Percentiles rank a stretch among this genome's conserved stretches.
Conservation (phyloP, 352 stramenopile species). For the Pythium insidiosum region DNA sequence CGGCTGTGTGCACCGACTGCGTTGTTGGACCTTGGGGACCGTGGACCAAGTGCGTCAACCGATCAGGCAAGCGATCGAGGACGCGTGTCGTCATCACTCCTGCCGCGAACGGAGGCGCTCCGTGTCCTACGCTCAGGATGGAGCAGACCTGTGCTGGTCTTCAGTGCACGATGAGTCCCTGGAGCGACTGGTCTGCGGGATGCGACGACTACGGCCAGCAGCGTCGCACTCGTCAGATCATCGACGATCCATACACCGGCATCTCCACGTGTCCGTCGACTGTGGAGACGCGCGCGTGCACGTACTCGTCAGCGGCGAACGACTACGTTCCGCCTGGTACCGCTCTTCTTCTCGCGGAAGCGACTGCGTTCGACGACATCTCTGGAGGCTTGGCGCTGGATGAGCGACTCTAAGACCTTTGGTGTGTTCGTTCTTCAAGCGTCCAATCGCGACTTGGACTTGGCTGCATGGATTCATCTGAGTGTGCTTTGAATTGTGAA, state of each 20-base stretch:
- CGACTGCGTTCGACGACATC: slow-evolving; percentile 18
- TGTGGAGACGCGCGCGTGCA: slow-evolving; percentile 16
- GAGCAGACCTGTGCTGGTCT: slow-evolving; percentile 15
- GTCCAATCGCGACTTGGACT: no score
- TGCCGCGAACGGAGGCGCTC: slow-evolving; percentile 19
- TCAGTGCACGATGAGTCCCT: slow-evolving; percentile 19
- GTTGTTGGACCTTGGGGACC: slow-evolving; percentile 13
- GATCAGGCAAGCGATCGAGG: slow-evolving; percentile 6
- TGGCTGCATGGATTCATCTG: no score
- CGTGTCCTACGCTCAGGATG: slow-evolving; percentile 13
- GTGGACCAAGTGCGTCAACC: slow-evolving; percentile 21
- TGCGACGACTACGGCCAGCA: slow-evolving; percentile 26
- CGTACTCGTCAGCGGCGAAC: slow-evolving; percentile 24
- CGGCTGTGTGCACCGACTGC: slow-evolving; percentile 15
- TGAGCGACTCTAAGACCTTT: no score
- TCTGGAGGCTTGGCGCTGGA: no score
- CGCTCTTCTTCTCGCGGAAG: slow-evolving; percentile 13
- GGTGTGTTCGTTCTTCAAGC: no score
- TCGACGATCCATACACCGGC: slow-evolving; percentile 21
- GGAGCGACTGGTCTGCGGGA: slow-evolving; percentile 17
- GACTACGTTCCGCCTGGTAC: slow-evolving; percentile 15
- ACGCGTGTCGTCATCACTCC: slow-evolving; percentile 18
- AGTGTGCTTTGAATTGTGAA: no score
- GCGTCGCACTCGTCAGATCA: slow-evolving; percentile 20
- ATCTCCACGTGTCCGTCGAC: slow-evolving; percentile 19